Evolutionary conservation across 805 yeast genomes (phyloP), one percentile per base, ranked within the genome.

Genomic region (Kodamaea laetipori): DNA sequence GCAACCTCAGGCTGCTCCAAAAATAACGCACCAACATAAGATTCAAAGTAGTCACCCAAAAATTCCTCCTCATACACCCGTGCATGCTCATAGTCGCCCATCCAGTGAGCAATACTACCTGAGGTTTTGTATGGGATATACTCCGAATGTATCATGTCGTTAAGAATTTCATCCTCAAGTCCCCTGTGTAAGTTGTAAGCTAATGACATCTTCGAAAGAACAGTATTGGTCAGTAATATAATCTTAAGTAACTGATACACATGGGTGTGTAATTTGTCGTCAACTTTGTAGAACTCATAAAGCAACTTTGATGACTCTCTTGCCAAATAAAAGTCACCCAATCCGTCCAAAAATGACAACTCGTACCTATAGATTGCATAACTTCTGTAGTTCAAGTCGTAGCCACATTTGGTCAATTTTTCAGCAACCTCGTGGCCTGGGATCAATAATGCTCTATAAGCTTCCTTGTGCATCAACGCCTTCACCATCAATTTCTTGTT

Each of bases 41-140:
- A 64, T 47, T 69, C 74, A 45, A 69, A 69, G 49, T 63, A 69
- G 45, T 69, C 74, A 1, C 67, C 74, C 25, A 69, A 54, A 46
- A 68, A 67, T 44, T 69, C 74, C 41, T 68, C 71, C 50, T 69
- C 73, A 46, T 67, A 68, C 26, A 57, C 47, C 24, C 57, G 46
- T 1, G 49, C 47, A 18, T 53, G 54, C 2, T 48, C 48, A n/a
- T 39, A 47, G 41, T 42, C 45, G 21, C 38, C 41, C 45, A 42
- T 37, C 45, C 45, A 42, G 38, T 32, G 38, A 23, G 45, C 37
- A n/a, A 42, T 42, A 10, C 25, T 25, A 3, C 45, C 41, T 7
- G 37, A 24, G 23, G 35, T 42, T 16, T 30, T 42, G 34, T 51
- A 47, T 6, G 69, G 63, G 6, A 67, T 58, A 43, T 64, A 69